phyloP scores from a whole-genome alignment of 139 green algal genomes.

The Tetradesmus obliquus region DNA sequence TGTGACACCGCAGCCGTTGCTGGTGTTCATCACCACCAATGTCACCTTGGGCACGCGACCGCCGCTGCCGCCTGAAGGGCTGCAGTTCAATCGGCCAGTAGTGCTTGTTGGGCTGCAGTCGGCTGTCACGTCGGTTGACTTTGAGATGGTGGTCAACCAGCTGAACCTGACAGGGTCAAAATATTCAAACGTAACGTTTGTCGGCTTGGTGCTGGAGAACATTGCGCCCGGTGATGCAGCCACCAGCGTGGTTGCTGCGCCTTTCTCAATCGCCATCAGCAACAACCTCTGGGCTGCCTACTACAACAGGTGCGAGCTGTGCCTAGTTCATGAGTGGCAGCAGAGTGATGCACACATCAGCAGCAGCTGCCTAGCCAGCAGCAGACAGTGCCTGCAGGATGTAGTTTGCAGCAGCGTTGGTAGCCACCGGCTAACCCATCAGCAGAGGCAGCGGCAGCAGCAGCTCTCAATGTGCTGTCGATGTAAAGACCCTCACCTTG shows the following conservation, averaged over 20 bases:
- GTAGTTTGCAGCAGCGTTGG: not conserved
- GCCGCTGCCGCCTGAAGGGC: not conserved
- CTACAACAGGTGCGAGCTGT: constrained; percentile 32
- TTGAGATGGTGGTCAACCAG: constrained; percentile 47
- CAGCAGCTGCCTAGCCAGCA: not conserved
- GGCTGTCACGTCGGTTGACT: constrained; percentile 37
- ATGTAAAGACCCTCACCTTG: too few relatives aligned
- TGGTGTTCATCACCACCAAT: constrained; percentile 45
- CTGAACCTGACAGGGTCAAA: constrained; percentile 14
- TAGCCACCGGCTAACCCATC: not conserved
- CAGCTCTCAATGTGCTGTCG: not conserved
- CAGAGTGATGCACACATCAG: not conserved
- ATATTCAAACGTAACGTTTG: constrained; percentile 25
- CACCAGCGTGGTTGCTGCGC: constrained; percentile 17
- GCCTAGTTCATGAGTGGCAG: not conserved
- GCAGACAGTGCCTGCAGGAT: not conserved
- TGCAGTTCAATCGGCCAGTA: constrained; percentile 25
- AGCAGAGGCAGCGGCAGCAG: not conserved
- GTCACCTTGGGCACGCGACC: constrained; percentile 12
- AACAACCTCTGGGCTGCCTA: constrained; percentile 42
- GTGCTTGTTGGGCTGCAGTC: constrained; percentile 37
- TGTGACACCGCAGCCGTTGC: constrained; percentile 13
- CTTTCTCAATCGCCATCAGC: constrained; percentile 31
- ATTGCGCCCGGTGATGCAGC: constrained; percentile 30
- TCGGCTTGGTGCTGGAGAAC: constrained; percentile 39